Percentiles rank a stretch among this genome's conserved stretches.
Evolutionary conservation across 2,329 filamentous ascomycete genomes (phyloP).

Genomic region (Arthrobotrys iridis): DNA sequence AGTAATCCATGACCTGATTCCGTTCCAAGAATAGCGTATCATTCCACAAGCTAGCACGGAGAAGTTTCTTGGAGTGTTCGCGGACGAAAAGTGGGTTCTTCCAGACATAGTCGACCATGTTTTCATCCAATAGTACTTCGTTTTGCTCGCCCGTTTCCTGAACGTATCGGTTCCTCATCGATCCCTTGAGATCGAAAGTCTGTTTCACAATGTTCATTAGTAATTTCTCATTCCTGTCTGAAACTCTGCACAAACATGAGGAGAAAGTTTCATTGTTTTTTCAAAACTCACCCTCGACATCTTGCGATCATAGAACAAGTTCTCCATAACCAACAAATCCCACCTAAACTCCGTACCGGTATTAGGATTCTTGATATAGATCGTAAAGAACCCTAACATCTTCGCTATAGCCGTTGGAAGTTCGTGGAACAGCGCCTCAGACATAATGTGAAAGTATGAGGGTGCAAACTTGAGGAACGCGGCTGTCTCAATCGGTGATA

Average conservation of each 20-base stretch:
- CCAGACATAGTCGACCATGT: slow-evolving; percentile 99
- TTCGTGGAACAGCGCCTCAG: slow-evolving; percentile 92
- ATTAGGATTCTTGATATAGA: slow-evolving; percentile 92
- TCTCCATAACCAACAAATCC: slow-evolving; percentile 95
- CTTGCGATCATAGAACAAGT: slow-evolving; percentile 93
- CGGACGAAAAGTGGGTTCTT: slow-evolving; percentile 94
- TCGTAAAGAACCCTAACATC: slow-evolving; percentile 98
- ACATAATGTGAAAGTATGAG: slow-evolving; percentile 97
- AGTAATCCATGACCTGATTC: slow-evolving; percentile 99
- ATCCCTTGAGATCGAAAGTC: slow-evolving; percentile 95
- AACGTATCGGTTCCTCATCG: slow-evolving; percentile 98
- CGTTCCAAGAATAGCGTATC: slow-evolving; percentile 94
- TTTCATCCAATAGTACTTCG: slow-evolving; percentile 95
- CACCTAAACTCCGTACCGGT: slow-evolving; percentile 94
- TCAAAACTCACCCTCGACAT: slow-evolving; percentile 71
- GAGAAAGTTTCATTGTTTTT: no score
- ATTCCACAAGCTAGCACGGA: slow-evolving; percentile 93
- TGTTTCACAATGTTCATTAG: slow-evolving; percentile 13
- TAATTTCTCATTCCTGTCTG: no score
- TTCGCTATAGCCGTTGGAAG: slow-evolving; percentile 97
- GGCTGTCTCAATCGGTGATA: slow-evolving; percentile 89
- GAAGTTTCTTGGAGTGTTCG: slow-evolving; percentile 93
- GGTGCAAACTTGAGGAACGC: slow-evolving; percentile 96
- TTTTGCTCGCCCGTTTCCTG: slow-evolving; percentile 94
- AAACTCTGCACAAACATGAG: neutral